Evolutionary conservation across 2,329 filamentous ascomycete genomes (phyloP).

Genomic region (Hirsutella rhossiliensis): DNA sequence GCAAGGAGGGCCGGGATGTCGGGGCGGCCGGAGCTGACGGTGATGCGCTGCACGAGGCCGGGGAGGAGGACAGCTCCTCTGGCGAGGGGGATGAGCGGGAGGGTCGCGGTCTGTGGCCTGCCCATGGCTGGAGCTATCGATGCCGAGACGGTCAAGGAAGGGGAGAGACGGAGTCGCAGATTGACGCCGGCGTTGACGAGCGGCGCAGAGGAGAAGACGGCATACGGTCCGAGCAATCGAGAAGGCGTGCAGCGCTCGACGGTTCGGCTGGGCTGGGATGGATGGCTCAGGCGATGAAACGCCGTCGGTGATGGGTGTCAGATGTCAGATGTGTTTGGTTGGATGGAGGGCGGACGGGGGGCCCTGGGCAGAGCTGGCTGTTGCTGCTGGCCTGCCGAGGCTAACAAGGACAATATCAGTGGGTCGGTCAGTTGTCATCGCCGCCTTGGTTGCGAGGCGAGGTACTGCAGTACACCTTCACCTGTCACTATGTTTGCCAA

Average conservation of each 20-base stretch:
- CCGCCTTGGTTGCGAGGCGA: background rate
- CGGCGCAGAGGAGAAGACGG: too few species aligned
- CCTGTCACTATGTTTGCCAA: too few species aligned
- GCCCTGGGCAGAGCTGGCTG: background rate
- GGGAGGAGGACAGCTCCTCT: conserved; percentile 75
- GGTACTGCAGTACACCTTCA: background rate
- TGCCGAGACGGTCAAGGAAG: background rate
- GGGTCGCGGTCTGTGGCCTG: conserved; percentile 28
- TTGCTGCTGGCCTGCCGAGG: background rate
- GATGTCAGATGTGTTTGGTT: background rate
- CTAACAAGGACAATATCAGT: background rate
- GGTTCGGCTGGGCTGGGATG: too few species aligned
- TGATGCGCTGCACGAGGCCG: conserved; percentile 72
- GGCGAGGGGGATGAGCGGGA: conserved; percentile 75
- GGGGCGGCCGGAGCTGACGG: conserved; percentile 64
- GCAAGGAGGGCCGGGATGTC: conserved; percentile 85
- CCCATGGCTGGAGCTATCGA: conserved; percentile 18
- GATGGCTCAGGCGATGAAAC: too few species aligned
- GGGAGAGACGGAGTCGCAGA: too few species aligned
- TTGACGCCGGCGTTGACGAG: too few species aligned
- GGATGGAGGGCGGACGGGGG: background rate
- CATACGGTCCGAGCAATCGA: too few species aligned
- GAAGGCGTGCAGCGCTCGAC: too few species aligned
- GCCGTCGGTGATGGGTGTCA: too few species aligned
- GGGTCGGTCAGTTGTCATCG: background rate